Evolutionary conservation across 148 eudicot species (phyloP), one percentile per base, ranked within the genome.

Genomic region (Dysphania ambrosioides): DNA sequence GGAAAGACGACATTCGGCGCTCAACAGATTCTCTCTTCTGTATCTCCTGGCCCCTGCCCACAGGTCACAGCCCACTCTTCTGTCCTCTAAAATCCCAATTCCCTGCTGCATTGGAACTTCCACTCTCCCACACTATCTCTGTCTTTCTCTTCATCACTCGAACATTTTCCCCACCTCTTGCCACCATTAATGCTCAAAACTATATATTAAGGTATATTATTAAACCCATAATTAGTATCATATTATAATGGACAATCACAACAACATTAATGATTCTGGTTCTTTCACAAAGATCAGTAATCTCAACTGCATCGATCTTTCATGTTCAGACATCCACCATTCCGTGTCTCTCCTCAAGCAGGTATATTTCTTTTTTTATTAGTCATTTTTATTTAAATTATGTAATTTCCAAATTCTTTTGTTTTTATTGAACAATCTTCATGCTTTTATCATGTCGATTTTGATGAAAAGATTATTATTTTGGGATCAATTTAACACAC

Each of bases 301-400:
- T 12, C 86, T 94, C 71, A 90, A 88, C 34, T 87, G 90, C 65
- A 85, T 94, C 80, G 96, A 94, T 86, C 93, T 94, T 75, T 88
- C 97, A 2, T 72, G 79, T 69, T 81, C 87, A 24, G 83, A 94
- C 75, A 78, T 82, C 57, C 77, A 82, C 24, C 75, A 75, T 55
- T 86, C 91, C 11, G 98, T 92, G 51, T 81, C 93, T 49, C 86
- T 87, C 70, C 89, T 94, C 75, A 92, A 89, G 72, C 92, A 92
- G 96, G 97, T 83, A 68, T 59, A 9, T 40, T 15, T 76, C 66
- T 81, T 64, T 70, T 68, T 71, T 12, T 53, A 30, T 55, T 49
- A 16, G 62, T 47, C 8, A 72, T 31, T 66, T 0, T 76, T 30
- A n/a, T n/a, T 66, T 12, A 12, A 32, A 10, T 31, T 72, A 13